phyloP scores from a whole-genome alignment of 2,329 filamentous ascomycete genomes.

The Nothopassalora personata region DNA sequence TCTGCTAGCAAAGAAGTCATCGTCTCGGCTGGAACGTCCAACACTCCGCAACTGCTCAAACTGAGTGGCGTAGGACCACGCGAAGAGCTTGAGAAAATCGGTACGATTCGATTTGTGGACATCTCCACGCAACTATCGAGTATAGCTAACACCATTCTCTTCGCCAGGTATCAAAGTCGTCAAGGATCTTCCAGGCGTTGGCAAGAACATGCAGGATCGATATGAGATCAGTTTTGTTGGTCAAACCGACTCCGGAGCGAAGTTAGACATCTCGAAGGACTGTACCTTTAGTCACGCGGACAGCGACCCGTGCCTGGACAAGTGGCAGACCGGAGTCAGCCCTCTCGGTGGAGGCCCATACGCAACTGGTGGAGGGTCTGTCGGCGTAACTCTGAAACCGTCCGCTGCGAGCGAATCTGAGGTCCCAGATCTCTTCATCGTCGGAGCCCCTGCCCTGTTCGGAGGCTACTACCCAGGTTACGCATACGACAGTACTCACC shows the following conservation, averaged over 20 bases:
- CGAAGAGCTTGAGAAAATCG: constrained; percentile 47
- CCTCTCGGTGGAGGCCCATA: constrained; percentile 40
- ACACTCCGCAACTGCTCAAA: constrained; percentile 61
- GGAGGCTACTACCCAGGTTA: constrained; percentile 53
- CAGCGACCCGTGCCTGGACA: constrained; percentile 40
- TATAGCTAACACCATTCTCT: too few species aligned
- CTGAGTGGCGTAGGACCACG: constrained; percentile 58
- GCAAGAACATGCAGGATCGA: constrained; percentile 60
- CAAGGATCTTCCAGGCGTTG: constrained; percentile 56
- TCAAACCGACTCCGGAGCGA: constrained; percentile 35
- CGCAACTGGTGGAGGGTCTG: constrained; percentile 49
- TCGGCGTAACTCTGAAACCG: constrained; percentile 42
- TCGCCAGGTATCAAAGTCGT: constrained; percentile 45
- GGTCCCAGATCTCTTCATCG: constrained; percentile 52
- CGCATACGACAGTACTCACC: constrained; percentile 41
- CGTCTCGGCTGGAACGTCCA: constrained; percentile 52
- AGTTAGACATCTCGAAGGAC: constrained; percentile 36
- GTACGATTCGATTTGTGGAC: constrained; percentile 6
- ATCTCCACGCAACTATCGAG: too few species aligned
- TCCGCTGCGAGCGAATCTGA: constrained; percentile 36
- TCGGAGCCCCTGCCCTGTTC: constrained; percentile 52
- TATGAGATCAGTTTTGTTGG: constrained; percentile 51
- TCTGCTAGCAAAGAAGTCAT: constrained; percentile 44
- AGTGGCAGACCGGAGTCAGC: constrained; percentile 38
- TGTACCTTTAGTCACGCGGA: constrained; percentile 33